Evolutionary conservation across 2,329 filamentous ascomycete species (phyloP).

Genomic region (Dothideomycetidae sp.): DNA sequence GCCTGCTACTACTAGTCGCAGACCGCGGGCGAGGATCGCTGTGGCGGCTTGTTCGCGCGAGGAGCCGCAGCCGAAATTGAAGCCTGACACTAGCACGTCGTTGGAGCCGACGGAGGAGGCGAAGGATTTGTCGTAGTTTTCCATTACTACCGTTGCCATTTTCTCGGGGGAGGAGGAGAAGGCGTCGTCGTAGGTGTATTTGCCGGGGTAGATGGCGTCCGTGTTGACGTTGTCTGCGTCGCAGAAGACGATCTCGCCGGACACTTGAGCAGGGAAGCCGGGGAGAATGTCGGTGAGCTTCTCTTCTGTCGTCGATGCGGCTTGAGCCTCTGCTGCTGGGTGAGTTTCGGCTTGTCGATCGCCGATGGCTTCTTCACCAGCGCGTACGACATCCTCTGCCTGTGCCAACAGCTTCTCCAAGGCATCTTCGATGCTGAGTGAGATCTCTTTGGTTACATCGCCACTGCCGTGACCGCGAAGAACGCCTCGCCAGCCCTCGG

Average conservation of each 20-base stretch:
- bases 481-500: conserved; percentile 52
- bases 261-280: conserved; percentile 71
- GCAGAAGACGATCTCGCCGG: conserved; percentile 77
- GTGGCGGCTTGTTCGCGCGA: conserved; percentile 82
- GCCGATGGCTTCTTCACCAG: conserved; percentile 35
- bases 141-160: conserved; percentile 87
- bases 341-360: conserved; percentile 17
- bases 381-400: conserved; percentile 47
- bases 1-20: conserved; percentile 65
- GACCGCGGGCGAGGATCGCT: conserved; percentile 65
- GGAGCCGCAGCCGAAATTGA: conserved; percentile 76
- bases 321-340: conserved; percentile 15
- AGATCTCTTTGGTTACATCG: conserved; percentile 47
- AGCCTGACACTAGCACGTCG: conserved; percentile 75
- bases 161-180: conserved; percentile 55
- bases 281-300: conserved; percentile 57
- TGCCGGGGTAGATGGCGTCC: conserved; percentile 81
- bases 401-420: conserved; percentile 58
- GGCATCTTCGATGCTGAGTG: conserved; percentile 52
- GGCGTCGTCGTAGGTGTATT: conserved; percentile 84
- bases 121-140: conserved; percentile 77
- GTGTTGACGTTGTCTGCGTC: conserved; percentile 83
- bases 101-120: conserved; percentile 45
- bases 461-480: conserved; percentile 59
- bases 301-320: conserved; percentile 22